Percentiles rank a stretch among this genome's conserved stretches.
phyloP scores from a whole-genome alignment of 2,329 filamentous ascomycete genomes.

The Cladosporium austrohemisphaericum region DNA sequence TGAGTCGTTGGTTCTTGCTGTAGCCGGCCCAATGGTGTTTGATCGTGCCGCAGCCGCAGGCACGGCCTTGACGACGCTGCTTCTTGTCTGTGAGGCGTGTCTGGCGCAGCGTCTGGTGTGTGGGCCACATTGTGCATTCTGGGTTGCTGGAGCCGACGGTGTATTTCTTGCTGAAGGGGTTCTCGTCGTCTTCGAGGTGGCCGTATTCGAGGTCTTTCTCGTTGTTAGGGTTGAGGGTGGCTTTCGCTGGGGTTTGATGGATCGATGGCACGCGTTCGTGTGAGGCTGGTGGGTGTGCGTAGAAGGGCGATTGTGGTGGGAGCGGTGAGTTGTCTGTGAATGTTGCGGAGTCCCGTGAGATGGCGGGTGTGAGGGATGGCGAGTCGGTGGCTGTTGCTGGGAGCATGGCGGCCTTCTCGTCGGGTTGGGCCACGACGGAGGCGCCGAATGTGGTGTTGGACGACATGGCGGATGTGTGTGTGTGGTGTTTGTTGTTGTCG shows the following conservation, averaged over 20 bases:
- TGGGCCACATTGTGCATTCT: slow-evolving; percentile 52
- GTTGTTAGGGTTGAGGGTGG: slow-evolving; percentile 17
- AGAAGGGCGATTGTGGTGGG: slow-evolving; percentile 44
- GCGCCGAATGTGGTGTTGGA: slow-evolving; percentile 40
- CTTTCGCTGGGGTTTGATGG: slow-evolving; percentile 23
- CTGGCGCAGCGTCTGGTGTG: slow-evolving; percentile 45
- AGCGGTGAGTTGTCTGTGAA: slow-evolving; percentile 33
- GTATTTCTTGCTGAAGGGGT: slow-evolving; percentile 39
- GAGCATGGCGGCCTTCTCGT: slow-evolving; percentile 24
- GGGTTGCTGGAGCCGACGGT: slow-evolving; percentile 41
- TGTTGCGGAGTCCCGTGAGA: slow-evolving; percentile 29
- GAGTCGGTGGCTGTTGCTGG: slow-evolving; percentile 32
- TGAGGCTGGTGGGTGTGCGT: slow-evolving; percentile 46
- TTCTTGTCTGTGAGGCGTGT: slow-evolving; percentile 37
- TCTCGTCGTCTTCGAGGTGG: slow-evolving; percentile 31
- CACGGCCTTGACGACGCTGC: slow-evolving; percentile 26
- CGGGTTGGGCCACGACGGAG: slow-evolving; percentile 35
- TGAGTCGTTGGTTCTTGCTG: slow-evolving; percentile 43
- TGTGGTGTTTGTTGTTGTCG: not conserved
- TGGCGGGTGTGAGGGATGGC: slow-evolving; percentile 33
- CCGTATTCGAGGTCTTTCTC: slow-evolving; percentile 41
- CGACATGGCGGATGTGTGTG: slow-evolving; percentile 1
- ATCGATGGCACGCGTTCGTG: slow-evolving; percentile 30
- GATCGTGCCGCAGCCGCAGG: slow-evolving; percentile 36
- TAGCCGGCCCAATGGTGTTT: slow-evolving; percentile 36